Conservation (phyloP, 2,329 filamentous ascomycete species). For the Botryosphaeria dothidea region DNA sequence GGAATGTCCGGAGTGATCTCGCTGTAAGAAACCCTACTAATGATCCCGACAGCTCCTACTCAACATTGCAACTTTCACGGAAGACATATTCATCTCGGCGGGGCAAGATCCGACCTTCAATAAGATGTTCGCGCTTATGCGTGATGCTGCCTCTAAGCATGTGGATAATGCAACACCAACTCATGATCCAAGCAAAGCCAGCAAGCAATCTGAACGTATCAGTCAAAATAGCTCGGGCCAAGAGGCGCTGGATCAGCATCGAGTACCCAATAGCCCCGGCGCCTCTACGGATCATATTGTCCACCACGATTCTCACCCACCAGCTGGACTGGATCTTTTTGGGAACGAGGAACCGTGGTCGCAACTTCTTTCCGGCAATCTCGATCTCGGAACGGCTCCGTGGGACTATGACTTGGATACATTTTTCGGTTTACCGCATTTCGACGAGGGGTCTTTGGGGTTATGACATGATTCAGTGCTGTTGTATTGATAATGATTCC, state of each 20-base stretch:
- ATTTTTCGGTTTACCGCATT: background rate
- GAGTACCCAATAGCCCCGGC: too few relatives aligned
- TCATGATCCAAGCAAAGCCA: background rate
- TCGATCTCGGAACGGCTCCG: background rate
- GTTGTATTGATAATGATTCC: background rate
- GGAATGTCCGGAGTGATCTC: background rate
- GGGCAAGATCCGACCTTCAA: background rate
- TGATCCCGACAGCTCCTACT: background rate
- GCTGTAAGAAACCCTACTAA: background rate
- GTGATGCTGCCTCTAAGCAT: background rate
- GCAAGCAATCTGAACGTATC: background rate
- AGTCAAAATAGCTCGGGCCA: too few relatives aligned
- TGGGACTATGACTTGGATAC: background rate
- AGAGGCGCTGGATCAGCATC: background rate
- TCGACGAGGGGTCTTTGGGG: background rate
- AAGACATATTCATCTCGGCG: background rate
- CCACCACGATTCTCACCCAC: background rate
- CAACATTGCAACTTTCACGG: background rate
- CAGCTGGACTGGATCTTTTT: background rate
- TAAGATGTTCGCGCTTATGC: background rate
- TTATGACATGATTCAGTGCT: background rate
- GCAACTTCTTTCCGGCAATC: background rate
- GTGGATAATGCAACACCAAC: background rate
- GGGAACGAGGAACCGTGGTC: background rate
- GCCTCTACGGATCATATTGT: background rate